Evolutionary conservation across 2,329 filamentous ascomycete genomes (phyloP).

Genomic region (Cytospora leucostoma): DNA sequence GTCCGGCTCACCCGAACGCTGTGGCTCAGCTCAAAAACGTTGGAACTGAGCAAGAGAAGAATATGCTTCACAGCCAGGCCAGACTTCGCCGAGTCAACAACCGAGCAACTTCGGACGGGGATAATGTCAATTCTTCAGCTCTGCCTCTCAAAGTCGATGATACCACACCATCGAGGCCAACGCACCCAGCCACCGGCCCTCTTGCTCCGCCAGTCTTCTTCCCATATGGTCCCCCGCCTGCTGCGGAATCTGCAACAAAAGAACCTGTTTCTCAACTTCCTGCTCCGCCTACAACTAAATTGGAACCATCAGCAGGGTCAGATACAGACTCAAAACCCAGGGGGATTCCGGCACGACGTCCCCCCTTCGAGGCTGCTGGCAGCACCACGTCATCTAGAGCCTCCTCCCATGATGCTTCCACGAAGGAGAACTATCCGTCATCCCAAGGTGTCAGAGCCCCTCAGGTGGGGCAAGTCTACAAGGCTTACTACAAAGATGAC

Average conservation of each 20-base stretch:
- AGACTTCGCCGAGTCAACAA: too few species aligned
- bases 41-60: too few species aligned
- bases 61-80: too few species aligned
- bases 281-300: fast-evolving
- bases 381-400: too few species aligned
- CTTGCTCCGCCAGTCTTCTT: neutral
- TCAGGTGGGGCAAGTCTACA: constrained; percentile 19
- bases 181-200: neutral
- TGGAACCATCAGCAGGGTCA: neutral
- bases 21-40: too few species aligned
- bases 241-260: neutral
- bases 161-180: neutral
- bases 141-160: too few species aligned
- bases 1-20: too few species aligned
- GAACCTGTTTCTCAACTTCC: neutral
- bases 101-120: too few species aligned
- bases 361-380: neutral
- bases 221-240: neutral
- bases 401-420: too few species aligned
- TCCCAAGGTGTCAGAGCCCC: constrained; percentile 3
- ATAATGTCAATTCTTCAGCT: neutral
- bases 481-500: constrained; percentile 16
- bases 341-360: neutral
- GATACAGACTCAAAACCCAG: neutral
- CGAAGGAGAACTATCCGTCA: neutral